Percentiles rank a stretch among this genome's conserved stretches.
These are phyloP conservation scores for Solanum etuberosum DNA, from an alignment of 257 asterid species.

Conservation along the genomic window DNA sequence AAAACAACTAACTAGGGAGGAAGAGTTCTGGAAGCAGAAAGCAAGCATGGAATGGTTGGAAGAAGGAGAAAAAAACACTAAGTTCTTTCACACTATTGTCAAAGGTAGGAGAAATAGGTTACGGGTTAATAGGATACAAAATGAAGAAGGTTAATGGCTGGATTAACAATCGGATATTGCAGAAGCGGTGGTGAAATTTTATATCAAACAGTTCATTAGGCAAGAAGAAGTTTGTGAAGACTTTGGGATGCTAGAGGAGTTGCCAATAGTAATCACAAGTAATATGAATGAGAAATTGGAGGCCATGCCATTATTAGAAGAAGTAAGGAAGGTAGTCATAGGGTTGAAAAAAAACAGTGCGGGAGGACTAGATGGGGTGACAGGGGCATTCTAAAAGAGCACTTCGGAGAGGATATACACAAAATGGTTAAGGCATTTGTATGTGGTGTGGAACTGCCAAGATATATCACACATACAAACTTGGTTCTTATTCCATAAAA, in stretches of 20 bases:
- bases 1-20: not conserved
- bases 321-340: too few relatives aligned
- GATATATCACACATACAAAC: not conserved
- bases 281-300: not conserved
- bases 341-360: not conserved
- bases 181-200: not conserved
- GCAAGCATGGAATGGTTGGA: too few relatives aligned
- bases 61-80: not conserved
- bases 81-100: not conserved
- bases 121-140: too few relatives aligned
- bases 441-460: not conserved
- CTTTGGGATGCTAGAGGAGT: not conserved
- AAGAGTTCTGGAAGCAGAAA: not conserved
- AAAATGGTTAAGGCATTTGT: not conserved
- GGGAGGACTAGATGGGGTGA: not conserved
- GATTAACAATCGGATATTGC: not conserved
- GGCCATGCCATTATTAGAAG: not conserved
- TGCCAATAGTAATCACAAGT: not conserved
- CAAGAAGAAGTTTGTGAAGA: not conserved
- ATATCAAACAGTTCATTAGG: too few relatives aligned
- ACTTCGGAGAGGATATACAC: not conserved
- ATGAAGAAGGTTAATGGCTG: not conserved
- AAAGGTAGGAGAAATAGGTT: not conserved
- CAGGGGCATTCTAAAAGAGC: not conserved
- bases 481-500: not conserved